phyloP scores from a whole-genome alignment of 495 filamentous ascomycete species.

The Margaritispora aquatica region DNA sequence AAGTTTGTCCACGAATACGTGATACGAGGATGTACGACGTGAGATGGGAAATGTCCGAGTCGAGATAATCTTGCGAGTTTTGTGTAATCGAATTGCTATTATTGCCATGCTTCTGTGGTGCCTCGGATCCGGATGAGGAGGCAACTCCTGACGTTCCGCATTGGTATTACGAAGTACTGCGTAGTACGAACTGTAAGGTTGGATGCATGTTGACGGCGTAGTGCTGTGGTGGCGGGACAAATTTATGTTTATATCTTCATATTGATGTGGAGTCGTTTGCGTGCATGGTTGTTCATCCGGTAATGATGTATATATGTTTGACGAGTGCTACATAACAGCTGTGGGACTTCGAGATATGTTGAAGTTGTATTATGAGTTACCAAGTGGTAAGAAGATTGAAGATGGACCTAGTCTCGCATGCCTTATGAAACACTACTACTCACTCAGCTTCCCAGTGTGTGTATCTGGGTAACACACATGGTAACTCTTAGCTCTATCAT shows the following conservation, averaged over 20 bases:
- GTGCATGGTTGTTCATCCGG: background rate
- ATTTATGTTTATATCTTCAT: background rate
- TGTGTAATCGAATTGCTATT: background rate
- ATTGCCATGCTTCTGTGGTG: background rate
- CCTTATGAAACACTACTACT: too few relatives aligned
- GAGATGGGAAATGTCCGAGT: background rate
- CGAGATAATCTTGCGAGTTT: background rate
- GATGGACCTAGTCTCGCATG: too few relatives aligned
- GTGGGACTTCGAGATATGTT: too few relatives aligned
- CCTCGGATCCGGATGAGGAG: background rate
- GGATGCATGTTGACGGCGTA: background rate
- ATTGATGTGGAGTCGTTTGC: background rate
- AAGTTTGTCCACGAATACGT: too few relatives aligned
- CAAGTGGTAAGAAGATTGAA: too few relatives aligned
- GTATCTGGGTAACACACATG: too few relatives aligned
- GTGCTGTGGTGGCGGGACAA: background rate
- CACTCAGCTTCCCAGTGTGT: too few relatives aligned
- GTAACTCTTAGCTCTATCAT: too few relatives aligned
- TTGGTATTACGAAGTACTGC: background rate
- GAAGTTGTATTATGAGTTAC: too few relatives aligned
- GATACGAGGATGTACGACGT: background rate
- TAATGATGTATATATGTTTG: background rate
- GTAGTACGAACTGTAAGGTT: background rate
- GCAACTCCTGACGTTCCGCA: background rate
- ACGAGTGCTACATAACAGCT: too few relatives aligned